Base-by-base conservation (phyloP, 2,329 filamentous ascomycete species). In the Fusarium sp. region DNA sequence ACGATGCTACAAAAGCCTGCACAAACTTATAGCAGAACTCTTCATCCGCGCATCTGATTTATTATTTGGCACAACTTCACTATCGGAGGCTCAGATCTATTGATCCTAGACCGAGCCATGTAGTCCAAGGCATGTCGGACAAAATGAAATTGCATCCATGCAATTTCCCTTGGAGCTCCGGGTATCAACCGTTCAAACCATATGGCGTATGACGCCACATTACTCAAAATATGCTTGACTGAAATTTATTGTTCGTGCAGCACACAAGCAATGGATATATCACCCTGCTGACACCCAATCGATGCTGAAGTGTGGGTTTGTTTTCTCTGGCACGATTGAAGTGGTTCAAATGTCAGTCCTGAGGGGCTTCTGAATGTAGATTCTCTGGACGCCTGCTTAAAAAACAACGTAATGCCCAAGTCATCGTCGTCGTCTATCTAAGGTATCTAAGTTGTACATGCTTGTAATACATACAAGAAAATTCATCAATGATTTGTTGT, bases 371-470 rank as follows among this genome's bases (percentile, higher is more conserved):
- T 69, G 35, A 53, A 39, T 38, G n/a, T 31, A 15, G 26, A 43
- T 42, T 29, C 35, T 44, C 35, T 42, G 26, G 28, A 33, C 43
- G 63, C 57, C 31, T 44, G 21, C 37, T 53, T 43, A 38, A 26
- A 24, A 42, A 39, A 50, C 31, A 28, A 15, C 13, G 11, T 20
- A 39, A 60, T 52, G 31, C 53, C 47, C 35, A 20, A 50, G 16
- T 35, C 33, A 28, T 20, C 50, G 38, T 58, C 57, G 8, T 52
- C 52, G 39, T 70, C 66, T 70, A 58, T 70, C 65, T 61, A 33
- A 33, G 16, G 16, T 33, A 35, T 64, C 35, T 64, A 54, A 57
- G 29, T 23, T 37, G 24, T 66, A 68, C 54, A 64, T 18, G 18
- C 21, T 68, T 44, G 54, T 52, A 20, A 54, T 44, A 57, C 28